Evolutionary conservation across 2,329 filamentous ascomycete genomes (phyloP).

Genomic region (Alternaria brassicicola): DNA sequence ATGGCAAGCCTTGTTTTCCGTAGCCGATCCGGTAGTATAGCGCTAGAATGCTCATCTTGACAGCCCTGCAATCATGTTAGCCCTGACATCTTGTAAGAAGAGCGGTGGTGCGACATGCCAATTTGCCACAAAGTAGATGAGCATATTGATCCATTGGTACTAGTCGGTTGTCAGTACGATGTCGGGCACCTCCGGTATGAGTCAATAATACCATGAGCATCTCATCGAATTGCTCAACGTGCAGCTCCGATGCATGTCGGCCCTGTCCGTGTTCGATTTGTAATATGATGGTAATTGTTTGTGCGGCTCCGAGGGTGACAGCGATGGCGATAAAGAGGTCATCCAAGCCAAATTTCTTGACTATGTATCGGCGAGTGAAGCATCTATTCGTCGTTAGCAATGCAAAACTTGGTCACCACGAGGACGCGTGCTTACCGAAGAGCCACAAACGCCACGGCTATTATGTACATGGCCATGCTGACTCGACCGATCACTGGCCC

Average conservation of each 20-base stretch:
- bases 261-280: conserved; percentile 36
- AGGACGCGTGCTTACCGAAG: conserved; percentile 20
- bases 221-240: conserved; percentile 23
- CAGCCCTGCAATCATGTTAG: conserved; percentile 23
- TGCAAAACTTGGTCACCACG: not conserved
- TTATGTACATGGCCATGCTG: conserved; percentile 27
- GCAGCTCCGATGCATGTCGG: conserved; percentile 24
- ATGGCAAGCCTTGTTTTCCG: conserved; percentile 30
- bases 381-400: conserved; percentile 23
- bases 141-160: conserved; percentile 37
- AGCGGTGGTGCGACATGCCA: conserved; percentile 21
- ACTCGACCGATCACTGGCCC: conserved; percentile 33
- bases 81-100: not conserved
- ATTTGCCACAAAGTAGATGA: conserved; percentile 37
- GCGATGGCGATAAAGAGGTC: conserved; percentile 37
- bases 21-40: conserved; percentile 37
- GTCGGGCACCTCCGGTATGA: too few species aligned
- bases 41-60: conserved; percentile 41
- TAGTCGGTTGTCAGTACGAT: conserved; percentile 10
- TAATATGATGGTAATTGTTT: conserved; percentile 33
- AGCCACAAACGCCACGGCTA: conserved; percentile 31
- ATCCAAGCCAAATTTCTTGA: conserved; percentile 35
- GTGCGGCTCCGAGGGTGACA: conserved; percentile 30
- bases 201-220: conserved; percentile 29
- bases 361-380: conserved; percentile 32